These are phyloP conservation scores for Pleurotus cornucopiae DNA, from an alignment of 768 basidiomycete genomes.

Conservation along the genomic window DNA sequence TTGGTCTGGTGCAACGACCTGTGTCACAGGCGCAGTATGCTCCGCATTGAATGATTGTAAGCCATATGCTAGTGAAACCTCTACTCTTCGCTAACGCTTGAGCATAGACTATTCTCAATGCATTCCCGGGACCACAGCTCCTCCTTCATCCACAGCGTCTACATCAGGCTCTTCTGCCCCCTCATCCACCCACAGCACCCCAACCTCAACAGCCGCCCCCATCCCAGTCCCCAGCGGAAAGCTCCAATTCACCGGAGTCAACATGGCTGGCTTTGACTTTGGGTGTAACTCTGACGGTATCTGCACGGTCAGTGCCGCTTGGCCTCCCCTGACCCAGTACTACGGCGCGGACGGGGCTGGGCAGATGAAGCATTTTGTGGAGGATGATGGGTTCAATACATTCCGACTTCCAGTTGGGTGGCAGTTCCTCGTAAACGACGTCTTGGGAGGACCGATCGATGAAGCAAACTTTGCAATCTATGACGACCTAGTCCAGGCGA, in stretches of 20 bases:
- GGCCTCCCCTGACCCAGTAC: conserved; percentile 41
- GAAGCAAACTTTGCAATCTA: conserved; percentile 42
- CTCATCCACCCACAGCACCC: conserved; percentile 13
- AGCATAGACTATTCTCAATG: conserved; percentile 29
- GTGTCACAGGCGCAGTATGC: conserved; percentile 27
- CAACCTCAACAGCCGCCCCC: conserved; percentile 18
- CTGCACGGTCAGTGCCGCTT: conserved; percentile 33
- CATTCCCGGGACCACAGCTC: conserved; percentile 20
- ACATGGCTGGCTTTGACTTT: conserved; percentile 56
- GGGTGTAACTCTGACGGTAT: conserved; percentile 42
- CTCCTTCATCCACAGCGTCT: not conserved
- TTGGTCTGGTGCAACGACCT: conserved; percentile 31
- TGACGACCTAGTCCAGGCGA: conserved; percentile 45
- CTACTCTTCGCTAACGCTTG: not conserved
- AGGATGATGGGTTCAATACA: conserved; percentile 48
- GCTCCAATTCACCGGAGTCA: conserved; percentile 40
- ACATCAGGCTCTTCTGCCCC: conserved; percentile 4
- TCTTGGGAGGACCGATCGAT: conserved; percentile 35
- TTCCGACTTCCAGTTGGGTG: conserved; percentile 61
- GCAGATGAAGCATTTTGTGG: conserved; percentile 62
- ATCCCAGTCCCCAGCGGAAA: conserved; percentile 12
- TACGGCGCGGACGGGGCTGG: conserved; percentile 43
- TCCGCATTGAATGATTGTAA: conserved; percentile 23
- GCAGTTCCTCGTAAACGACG: conserved; percentile 44
- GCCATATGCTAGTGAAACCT: conserved; percentile 1